Conservation (phyloP, 2,329 filamentous ascomycete genomes). For the Monilinia laxa region DNA sequence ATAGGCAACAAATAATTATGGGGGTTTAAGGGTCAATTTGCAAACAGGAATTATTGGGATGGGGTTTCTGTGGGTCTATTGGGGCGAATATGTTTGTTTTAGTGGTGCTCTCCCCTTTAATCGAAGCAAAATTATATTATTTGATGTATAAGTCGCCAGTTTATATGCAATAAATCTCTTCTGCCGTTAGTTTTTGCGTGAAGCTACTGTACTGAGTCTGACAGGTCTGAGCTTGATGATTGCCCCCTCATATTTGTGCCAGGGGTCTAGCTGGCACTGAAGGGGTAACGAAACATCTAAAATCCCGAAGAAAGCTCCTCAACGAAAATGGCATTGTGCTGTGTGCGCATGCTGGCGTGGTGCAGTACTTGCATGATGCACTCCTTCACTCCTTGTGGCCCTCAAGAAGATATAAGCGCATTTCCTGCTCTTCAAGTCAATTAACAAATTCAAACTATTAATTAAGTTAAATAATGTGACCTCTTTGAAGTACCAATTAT, state of each 20-base stretch:
- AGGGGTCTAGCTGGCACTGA: slow-evolving; percentile 6
- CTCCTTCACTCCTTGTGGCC: neutral
- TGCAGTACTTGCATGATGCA: slow-evolving; percentile 11
- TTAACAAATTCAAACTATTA: slow-evolving; percentile 1
- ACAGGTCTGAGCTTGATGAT: slow-evolving; percentile 3
- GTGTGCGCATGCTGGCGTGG: slow-evolving; percentile 3
- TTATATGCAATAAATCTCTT: neutral
- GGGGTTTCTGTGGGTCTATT: slow-evolving; percentile 2
- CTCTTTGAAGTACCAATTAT: neutral
- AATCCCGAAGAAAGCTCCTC: slow-evolving; percentile 16
- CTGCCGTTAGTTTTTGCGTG: neutral
- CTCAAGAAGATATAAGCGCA: neutral
- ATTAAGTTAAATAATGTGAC: slow-evolving; percentile 2
- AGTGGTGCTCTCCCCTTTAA: slow-evolving; percentile 4
- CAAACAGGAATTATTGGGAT: slow-evolving; percentile 6
- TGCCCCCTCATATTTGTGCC: slow-evolving; percentile 10
- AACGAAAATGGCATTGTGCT: slow-evolving; percentile 14
- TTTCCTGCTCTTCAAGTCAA: slow-evolving; percentile 4
- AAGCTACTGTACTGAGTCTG: neutral
- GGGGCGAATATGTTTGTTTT: neutral
- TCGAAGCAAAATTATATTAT: slow-evolving; percentile 1
- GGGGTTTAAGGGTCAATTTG: slow-evolving; percentile 14
- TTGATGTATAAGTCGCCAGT: neutral
- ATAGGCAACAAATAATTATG: neutral
- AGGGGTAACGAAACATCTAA: slow-evolving; percentile 9